These are phyloP conservation scores for Eucalyptus regnans DNA, from an alignment of 345 rosid species.

Conservation along the genomic window DNA sequence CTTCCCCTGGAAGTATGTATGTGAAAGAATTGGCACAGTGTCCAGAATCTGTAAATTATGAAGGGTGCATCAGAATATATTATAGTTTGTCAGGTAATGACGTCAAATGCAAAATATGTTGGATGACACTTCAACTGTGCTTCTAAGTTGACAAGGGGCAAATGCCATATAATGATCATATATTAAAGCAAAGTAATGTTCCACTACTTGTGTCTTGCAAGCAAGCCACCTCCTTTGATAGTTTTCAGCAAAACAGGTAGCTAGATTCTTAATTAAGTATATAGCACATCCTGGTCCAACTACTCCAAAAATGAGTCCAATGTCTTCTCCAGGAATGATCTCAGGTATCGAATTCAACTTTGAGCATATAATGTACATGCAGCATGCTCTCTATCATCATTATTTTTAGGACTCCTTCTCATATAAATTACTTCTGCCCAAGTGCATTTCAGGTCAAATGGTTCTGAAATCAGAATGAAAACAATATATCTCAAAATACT, in stretches of 20 bases:
- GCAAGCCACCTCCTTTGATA: background rate
- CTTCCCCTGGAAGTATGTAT: conserved; percentile 67
- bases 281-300: background rate
- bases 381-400: background rate
- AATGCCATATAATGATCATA: background rate
- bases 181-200: background rate
- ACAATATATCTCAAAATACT: background rate
- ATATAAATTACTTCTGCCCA: background rate
- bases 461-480: background rate
- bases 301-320: background rate
- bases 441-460: background rate
- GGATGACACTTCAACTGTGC: background rate
- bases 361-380: background rate
- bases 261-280: background rate
- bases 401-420: background rate
- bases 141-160: background rate
- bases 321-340: background rate
- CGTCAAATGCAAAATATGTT: background rate
- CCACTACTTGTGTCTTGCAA: background rate
- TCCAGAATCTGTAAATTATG: conserved; percentile 42
- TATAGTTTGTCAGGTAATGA: background rate
- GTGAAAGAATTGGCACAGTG: conserved; percentile 59
- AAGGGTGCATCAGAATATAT: background rate
- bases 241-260: background rate
- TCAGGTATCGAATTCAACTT: background rate